Evolutionary conservation across 805 yeast genomes (phyloP).

Genomic region (Starmerella apicola): DNA sequence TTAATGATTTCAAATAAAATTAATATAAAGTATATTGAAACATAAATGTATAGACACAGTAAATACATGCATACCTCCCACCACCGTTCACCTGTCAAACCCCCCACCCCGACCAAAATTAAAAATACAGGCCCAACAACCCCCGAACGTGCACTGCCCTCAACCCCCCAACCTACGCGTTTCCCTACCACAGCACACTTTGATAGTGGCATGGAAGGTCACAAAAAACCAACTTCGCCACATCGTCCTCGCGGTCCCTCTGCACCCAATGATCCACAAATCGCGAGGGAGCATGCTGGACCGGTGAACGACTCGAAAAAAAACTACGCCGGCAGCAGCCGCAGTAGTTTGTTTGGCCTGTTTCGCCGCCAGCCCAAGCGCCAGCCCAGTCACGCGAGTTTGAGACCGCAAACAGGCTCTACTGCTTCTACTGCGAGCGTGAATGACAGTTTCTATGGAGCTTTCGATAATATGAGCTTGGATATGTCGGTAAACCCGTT

Average conservation of each 20-base stretch:
- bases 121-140: too few relatives aligned
- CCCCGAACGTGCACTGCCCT: too few relatives aligned
- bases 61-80: too few relatives aligned
- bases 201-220: too few relatives aligned
- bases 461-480: conserved; percentile 16
- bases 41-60: too few relatives aligned
- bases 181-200: too few relatives aligned
- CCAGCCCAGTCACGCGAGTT: conserved; percentile 16
- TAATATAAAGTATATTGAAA: too few relatives aligned
- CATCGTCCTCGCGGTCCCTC: conserved; percentile 13
- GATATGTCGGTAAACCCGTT: conserved; percentile 4
- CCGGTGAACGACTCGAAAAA: neutral
- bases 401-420: conserved; percentile 20
- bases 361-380: conserved; percentile 16
- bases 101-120: too few relatives aligned
- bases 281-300: neutral
- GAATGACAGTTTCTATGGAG: conserved; percentile 15
- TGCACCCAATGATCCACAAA: neutral
- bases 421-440: conserved; percentile 17
- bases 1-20: too few relatives aligned
- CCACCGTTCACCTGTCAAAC: too few relatives aligned
- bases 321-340: conserved; percentile 11
- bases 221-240: conserved; percentile 11
- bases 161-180: too few relatives aligned
- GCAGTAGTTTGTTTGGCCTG: conserved; percentile 16